These are phyloP conservation scores for Yueomyces sinensis DNA, from an alignment of 805 yeast genomes.

Conservation along the genomic window DNA sequence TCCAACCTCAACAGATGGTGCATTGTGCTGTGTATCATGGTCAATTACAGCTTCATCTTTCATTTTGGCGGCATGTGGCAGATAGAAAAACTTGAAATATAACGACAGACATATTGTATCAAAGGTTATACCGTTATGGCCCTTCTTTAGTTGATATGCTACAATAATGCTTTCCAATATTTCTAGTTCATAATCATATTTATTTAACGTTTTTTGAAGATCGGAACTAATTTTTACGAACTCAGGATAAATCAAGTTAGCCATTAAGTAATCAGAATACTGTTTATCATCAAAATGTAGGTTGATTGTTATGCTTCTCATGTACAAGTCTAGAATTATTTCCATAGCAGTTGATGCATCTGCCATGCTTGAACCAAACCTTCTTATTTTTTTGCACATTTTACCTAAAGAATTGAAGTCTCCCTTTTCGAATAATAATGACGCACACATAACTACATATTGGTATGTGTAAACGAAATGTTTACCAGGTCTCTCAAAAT, in stretches of 20 bases:
- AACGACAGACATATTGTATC: slow-evolving; percentile 20
- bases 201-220: slow-evolving; percentile 9
- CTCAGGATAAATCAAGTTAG: slow-evolving; percentile 14
- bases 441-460: slow-evolving; percentile 53
- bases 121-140: slow-evolving; percentile 20
- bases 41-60: background rate
- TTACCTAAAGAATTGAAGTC: slow-evolving; percentile 48
- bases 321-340: slow-evolving; percentile 13
- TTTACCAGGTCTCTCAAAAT: slow-evolving; percentile 81
- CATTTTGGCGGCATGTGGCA: slow-evolving; percentile 8
- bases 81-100: slow-evolving; percentile 18
- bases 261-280: slow-evolving; percentile 15
- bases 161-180: slow-evolving; percentile 13
- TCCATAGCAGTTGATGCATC: slow-evolving; percentile 19
- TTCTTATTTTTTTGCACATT: slow-evolving; percentile 61
- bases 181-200: slow-evolving; percentile 8
- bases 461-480: slow-evolving; percentile 69
- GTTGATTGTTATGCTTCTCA: slow-evolving; percentile 8
- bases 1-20: background rate
- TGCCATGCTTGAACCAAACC: slow-evolving; percentile 67
- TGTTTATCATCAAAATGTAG: slow-evolving; percentile 16
- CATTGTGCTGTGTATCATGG: background rate
- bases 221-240: slow-evolving; percentile 14
- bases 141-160: slow-evolving; percentile 20
- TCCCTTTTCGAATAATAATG: slow-evolving; percentile 35